A percentile compares a stretch with the other conserved stretches of the same genome.
Evolutionary conservation across 495 filamentous ascomycete genomes (phyloP).

Genomic region (Podospora bellae-mahoneyi): DNA sequence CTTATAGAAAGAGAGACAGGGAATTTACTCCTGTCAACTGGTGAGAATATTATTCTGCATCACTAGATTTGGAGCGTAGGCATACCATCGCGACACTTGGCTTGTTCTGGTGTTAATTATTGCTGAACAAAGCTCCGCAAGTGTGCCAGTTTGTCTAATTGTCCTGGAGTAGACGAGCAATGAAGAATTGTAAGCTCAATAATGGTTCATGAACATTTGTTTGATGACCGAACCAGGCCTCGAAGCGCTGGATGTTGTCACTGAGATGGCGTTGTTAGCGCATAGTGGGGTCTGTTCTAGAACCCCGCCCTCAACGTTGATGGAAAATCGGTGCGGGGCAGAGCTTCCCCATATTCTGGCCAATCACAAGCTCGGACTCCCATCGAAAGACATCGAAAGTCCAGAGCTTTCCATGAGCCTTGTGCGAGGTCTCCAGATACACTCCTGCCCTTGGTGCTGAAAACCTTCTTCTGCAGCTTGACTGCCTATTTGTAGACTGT

Average conservation of each 20-base stretch:
- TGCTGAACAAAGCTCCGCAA: no score
- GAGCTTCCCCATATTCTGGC: constrained; percentile 17
- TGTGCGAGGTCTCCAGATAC: not conserved
- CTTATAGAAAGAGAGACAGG: not conserved
- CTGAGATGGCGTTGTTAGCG: not conserved
- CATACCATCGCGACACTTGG: no score
- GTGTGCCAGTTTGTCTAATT: no score
- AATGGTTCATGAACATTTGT: no score
- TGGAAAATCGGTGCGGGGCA: constrained; percentile 17
- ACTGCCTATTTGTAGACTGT: not conserved
- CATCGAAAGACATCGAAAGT: constrained; percentile 38
- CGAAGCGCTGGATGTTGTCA: not conserved
- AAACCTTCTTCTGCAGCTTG: constrained; percentile 18
- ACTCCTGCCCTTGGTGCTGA: constrained; percentile 11
- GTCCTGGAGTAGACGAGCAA: no score
- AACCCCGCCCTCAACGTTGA: constrained; percentile 11
- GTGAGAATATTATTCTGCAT: no score
- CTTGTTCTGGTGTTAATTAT: no score
- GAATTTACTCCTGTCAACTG: no score
- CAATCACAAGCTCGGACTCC: constrained; percentile 26
- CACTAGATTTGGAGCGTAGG: no score
- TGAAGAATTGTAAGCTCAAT: no score
- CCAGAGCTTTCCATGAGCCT: constrained; percentile 34
- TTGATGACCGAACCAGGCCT: no score
- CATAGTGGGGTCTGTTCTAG: constrained; percentile 17